Conservation (phyloP, 2,329 filamentous ascomycete genomes). For the Cladophialophora carrionii region DNA sequence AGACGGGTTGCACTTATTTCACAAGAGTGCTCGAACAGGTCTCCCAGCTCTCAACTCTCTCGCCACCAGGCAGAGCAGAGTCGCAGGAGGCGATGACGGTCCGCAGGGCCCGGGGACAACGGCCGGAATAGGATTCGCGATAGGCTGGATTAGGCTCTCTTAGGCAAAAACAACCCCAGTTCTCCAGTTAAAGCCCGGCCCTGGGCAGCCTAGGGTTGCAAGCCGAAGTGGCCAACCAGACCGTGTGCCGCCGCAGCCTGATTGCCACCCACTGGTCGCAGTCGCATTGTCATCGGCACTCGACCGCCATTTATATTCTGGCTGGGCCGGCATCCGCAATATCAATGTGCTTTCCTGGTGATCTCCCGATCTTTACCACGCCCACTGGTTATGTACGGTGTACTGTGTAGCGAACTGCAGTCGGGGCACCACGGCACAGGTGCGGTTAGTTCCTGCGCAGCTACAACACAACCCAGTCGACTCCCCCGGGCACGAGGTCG, state of each 20-base stretch:
- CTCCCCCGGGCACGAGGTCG: background rate
- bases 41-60: background rate
- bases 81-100: background rate
- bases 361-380: background rate
- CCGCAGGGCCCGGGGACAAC: background rate
- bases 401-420: conserved; percentile 7
- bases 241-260: conserved; percentile 5
- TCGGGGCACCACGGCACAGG: background rate
- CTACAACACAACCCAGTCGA: background rate
- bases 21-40: background rate
- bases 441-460: background rate
- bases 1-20: background rate
- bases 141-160: conserved; percentile 1
- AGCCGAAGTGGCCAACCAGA: conserved; percentile 1
- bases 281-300: background rate
- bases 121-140: background rate
- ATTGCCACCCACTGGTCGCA: conserved; percentile 1
- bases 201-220: background rate
- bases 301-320: background rate
- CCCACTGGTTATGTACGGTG: no score
- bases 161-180: conserved; percentile 7
- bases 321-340: background rate
- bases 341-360: conserved; percentile 8
- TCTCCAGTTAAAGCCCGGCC: background rate
- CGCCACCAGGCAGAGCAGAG: background rate